Evolutionary conservation across 2,329 filamentous ascomycete genomes (phyloP), one percentile per base, ranked within the genome.

Genomic region (Alternaria sp.): DNA sequence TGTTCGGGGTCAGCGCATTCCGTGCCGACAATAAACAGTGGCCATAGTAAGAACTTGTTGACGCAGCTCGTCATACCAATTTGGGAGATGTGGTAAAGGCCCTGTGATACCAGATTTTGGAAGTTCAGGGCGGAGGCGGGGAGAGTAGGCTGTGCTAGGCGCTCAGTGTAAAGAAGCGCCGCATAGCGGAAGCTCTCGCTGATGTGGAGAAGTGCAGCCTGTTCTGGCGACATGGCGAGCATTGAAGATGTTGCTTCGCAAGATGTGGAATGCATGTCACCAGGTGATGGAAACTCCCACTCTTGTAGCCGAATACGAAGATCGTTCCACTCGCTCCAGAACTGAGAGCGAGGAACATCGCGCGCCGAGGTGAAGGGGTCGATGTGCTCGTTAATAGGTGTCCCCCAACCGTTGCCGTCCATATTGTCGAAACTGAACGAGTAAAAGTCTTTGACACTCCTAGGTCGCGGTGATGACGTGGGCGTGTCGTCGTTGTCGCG

Each of bases 1-100:
- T 97, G 91, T 50, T 88, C 82, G 70, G 91, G 87, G 65, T 92
- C 90, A 62, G 95, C 89, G 70, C 92, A 96, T 80, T 97, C 94
- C 23, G 91, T 93, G 21, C 93, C 93, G 1, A 90, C 88, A 51
- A 97, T 90, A 75, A 97, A 97, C 3, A 97, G 84, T 3, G 94
- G 93, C 94, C 93, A 97, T 8, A 97, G 86, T 9, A 97, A 80
- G 75, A 96, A 97, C 73, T 97, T 96, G 78, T 96, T 90, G 36
- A 90, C 88, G 46, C 84, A 85, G 69, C 86, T 88, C 39, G 85
- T 90, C 3, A 88, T 84, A 61, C 91, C 88, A 36, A 97, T 87
- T 52, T 88, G 89, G 6, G 88, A 90, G 56, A 95, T 91, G 78
- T 96, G 94, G 78, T 88, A 90, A 39, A 97, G 85, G 1, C 93